Percentiles rank a stretch among this genome's conserved stretches.
Evolutionary conservation across 2,329 filamentous ascomycete species (phyloP).

Genomic region (Paramyrothecium sp.): DNA sequence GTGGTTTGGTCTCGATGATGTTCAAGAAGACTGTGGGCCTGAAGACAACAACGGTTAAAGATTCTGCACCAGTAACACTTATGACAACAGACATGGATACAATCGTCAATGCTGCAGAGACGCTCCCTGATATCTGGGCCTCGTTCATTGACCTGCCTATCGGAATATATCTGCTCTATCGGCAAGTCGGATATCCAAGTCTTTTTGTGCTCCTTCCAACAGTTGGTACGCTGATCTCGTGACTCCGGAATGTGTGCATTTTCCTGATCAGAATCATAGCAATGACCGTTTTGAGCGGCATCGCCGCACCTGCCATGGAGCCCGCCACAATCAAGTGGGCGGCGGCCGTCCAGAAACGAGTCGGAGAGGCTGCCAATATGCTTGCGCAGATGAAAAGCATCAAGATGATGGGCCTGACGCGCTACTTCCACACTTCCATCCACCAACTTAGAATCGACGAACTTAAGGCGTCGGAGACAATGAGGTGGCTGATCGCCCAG

Average conservation of each 20-base stretch:
- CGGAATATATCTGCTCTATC: constrained; percentile 32
- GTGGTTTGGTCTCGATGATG: constrained; percentile 40
- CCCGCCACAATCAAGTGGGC: constrained; percentile 34
- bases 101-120: constrained; percentile 21
- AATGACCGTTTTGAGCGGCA: constrained; percentile 14
- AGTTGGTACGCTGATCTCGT: constrained; percentile 15
- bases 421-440: constrained; percentile 26
- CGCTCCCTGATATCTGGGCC: constrained; percentile 37
- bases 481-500: constrained; percentile 31
- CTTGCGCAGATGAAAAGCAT: constrained; percentile 40
- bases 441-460: constrained; percentile 34
- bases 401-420: constrained; percentile 41
- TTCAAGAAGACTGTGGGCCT: constrained; percentile 44
- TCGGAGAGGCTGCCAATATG: constrained; percentile 37
- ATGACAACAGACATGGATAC: constrained; percentile 45
- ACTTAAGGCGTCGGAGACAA: constrained; percentile 34
- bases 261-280: constrained; percentile 2
- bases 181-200: constrained; percentile 29
- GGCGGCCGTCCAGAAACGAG: constrained; percentile 35
- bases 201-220: constrained; percentile 24
- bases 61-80: constrained; percentile 38
- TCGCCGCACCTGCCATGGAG: constrained; percentile 24
- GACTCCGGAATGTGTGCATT: not conserved
- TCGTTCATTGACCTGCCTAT: constrained; percentile 33
- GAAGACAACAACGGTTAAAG: constrained; percentile 25